phyloP scores from a whole-genome alignment of 345 rosid genomes.

The Bruguiera gymnorhiza region DNA sequence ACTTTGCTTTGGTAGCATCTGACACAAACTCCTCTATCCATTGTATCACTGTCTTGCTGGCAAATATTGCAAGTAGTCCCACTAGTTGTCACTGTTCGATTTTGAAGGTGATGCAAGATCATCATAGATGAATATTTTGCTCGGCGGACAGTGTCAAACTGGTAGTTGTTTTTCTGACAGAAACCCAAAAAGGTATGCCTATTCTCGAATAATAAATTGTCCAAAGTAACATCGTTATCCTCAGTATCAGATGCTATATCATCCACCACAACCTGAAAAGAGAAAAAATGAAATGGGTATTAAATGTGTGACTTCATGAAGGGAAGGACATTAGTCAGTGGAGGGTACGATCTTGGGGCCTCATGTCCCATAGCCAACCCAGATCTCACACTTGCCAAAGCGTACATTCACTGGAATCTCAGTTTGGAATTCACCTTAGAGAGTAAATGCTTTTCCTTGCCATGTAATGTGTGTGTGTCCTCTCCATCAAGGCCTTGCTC shows the following conservation, averaged over 20 bases:
- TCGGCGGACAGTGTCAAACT: conserved; percentile 60
- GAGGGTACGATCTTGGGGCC: too few relatives aligned
- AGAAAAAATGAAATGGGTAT: background rate
- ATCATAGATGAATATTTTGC: conserved; percentile 80
- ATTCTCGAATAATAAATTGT: conserved; percentile 43
- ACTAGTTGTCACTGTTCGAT: conserved; percentile 14
- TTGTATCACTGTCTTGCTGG: conserved; percentile 26
- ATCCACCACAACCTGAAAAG: conserved; percentile 42
- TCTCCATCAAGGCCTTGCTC: conserved; percentile 29
- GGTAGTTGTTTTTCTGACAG: conserved; percentile 50
- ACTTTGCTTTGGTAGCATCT: conserved; percentile 32
- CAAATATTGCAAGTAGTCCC: conserved; percentile 38
- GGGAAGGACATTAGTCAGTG: background rate
- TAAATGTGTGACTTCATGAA: conserved; percentile 4
- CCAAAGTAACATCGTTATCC: conserved; percentile 41
- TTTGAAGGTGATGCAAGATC: conserved; percentile 57
- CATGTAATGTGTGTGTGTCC: conserved; percentile 22
- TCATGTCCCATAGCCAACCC: too few relatives aligned
- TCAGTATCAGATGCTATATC: conserved; percentile 39
- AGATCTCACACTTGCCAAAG: background rate
- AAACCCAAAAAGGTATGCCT: conserved; percentile 53
- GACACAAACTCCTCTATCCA: conserved; percentile 30
- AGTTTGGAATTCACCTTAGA: conserved; percentile 38
- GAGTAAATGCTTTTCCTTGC: conserved; percentile 48
- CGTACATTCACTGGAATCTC: background rate